These are phyloP conservation scores for Ploettnerulaceae sp. DNA, from an alignment of 2,329 filamentous ascomycete genomes.

Conservation along the genomic window DNA sequence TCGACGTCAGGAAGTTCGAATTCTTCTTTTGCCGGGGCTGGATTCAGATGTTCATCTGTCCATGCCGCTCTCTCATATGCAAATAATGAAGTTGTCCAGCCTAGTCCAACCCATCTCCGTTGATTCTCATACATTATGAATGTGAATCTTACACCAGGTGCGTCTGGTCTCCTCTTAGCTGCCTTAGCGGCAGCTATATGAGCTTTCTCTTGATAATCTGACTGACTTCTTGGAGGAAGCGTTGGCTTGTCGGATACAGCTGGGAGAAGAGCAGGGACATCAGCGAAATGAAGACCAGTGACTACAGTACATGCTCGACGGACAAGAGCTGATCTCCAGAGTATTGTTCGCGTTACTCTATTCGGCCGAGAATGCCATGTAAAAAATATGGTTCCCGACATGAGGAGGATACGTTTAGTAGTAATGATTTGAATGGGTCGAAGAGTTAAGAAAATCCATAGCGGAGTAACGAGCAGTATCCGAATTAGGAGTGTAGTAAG, in stretches of 20 bases:
- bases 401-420: constrained; percentile 75
- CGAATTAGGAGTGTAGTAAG: constrained; percentile 86
- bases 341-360: constrained; percentile 75
- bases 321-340: constrained; percentile 82
- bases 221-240: constrained; percentile 29
- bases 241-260: constrained; percentile 28
- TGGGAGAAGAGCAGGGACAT: constrained; percentile 35
- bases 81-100: constrained; percentile 89
- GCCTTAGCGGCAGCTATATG: constrained; percentile 34
- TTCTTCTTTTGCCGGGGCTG: constrained; percentile 67
- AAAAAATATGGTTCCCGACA: constrained; percentile 77
- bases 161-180: constrained; percentile 42
- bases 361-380: constrained; percentile 91
- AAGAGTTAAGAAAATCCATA: constrained; percentile 81
- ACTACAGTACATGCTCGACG: constrained; percentile 65
- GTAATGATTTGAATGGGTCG: constrained; percentile 83
- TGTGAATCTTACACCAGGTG: constrained; percentile 86
- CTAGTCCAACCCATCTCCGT: constrained; percentile 86
- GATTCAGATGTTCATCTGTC: constrained; percentile 93
- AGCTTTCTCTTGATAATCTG: constrained; percentile 24
- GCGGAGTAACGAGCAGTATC: constrained; percentile 78
- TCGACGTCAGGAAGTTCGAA: constrained; percentile 66
- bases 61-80: constrained; percentile 85
- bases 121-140: constrained; percentile 98
- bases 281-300: constrained; percentile 74